phyloP scores from a whole-genome alignment of 768 basidiomycete genomes.

The Tricholoma sp. region DNA sequence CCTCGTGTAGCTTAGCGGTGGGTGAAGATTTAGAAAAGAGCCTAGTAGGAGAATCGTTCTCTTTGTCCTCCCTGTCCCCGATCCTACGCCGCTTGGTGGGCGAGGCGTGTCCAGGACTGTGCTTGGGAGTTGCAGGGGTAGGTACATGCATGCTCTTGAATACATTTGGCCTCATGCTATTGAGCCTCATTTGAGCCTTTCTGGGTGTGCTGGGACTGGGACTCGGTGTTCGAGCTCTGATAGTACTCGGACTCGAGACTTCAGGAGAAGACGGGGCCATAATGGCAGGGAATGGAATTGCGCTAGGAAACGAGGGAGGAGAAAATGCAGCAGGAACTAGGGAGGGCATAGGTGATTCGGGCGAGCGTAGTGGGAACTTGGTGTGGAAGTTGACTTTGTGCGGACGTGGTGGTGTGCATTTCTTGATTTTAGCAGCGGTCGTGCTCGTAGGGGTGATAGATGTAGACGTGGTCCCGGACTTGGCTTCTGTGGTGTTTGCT shows the following conservation, averaged over 20 bases:
- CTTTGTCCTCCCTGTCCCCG: constrained; percentile 42
- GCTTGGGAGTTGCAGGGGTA: constrained; percentile 24
- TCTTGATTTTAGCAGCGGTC: constrained; percentile 11
- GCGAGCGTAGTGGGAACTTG: constrained; percentile 18
- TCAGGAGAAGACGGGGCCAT: constrained; percentile 9
- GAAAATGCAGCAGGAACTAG: constrained; percentile 1
- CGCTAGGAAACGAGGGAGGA: not conserved
- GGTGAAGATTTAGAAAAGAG: constrained; percentile 32
- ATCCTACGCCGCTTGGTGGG: constrained; percentile 35
- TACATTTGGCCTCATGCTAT: not conserved
- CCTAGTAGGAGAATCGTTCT: constrained; percentile 41
- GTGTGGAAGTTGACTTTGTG: constrained; percentile 26
- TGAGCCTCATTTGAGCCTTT: not conserved
- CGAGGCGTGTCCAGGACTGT: constrained; percentile 14
- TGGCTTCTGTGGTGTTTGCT: constrained; percentile 6
- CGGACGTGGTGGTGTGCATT: constrained; percentile 30
- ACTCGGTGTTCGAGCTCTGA: not conserved
- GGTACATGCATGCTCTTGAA: not conserved
- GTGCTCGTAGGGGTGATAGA: constrained; percentile 14
- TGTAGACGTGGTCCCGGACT: constrained; percentile 9
- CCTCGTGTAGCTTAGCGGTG: constrained; percentile 34
- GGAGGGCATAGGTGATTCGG: constrained; percentile 8
- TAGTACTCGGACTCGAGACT: not conserved
- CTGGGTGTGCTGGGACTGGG: not conserved
- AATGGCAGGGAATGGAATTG: constrained; percentile 14